Conservation (phyloP, 352 stramenopile genomes). For the Elongisporangium senticosum region DNA sequence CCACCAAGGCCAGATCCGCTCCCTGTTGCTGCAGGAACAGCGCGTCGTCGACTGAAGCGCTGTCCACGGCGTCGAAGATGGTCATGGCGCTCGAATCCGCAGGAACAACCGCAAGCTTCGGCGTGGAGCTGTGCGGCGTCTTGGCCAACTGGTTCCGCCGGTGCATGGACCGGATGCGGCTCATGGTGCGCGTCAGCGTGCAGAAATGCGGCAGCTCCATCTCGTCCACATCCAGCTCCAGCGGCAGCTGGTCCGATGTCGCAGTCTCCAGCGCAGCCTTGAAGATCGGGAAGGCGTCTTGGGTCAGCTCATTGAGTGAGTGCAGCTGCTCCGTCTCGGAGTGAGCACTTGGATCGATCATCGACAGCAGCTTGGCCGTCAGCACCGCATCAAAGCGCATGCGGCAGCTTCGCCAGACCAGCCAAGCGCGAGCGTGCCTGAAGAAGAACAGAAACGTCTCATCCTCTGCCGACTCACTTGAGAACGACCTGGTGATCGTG, state of each 20-base stretch:
- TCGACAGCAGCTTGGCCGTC: slow-evolving; percentile 39
- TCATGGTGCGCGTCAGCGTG: slow-evolving; percentile 33
- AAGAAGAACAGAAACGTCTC: slow-evolving; percentile 38
- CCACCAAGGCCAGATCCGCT: slow-evolving; percentile 26
- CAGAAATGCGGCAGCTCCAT: slow-evolving; percentile 40
- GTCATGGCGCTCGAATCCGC: slow-evolving; percentile 13
- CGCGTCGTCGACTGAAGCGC: slow-evolving; percentile 46
- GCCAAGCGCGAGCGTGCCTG: slow-evolving; percentile 30
- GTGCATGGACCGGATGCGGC: slow-evolving; percentile 37
- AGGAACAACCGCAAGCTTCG: neutral
- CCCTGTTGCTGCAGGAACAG: slow-evolving; percentile 42
- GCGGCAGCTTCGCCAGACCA: slow-evolving; percentile 10
- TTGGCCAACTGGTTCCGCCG: slow-evolving; percentile 24
- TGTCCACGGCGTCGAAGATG: slow-evolving; percentile 53
- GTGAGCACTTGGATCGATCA: slow-evolving; percentile 27
- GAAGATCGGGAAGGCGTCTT: slow-evolving; percentile 29
- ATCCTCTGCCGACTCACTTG: neutral
- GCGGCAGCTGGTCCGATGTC: slow-evolving; percentile 8
- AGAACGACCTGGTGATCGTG: neutral
- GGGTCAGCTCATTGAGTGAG: slow-evolving; percentile 25
- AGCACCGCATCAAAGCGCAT: slow-evolving; percentile 36
- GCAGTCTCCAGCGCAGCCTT: slow-evolving; percentile 14
- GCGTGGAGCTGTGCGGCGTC: neutral
- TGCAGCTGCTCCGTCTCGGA: slow-evolving; percentile 18
- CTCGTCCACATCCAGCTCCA: slow-evolving; percentile 40